phyloP scores from a whole-genome alignment of 257 asterid genomes.

The Rubia yunnanensis region DNA sequence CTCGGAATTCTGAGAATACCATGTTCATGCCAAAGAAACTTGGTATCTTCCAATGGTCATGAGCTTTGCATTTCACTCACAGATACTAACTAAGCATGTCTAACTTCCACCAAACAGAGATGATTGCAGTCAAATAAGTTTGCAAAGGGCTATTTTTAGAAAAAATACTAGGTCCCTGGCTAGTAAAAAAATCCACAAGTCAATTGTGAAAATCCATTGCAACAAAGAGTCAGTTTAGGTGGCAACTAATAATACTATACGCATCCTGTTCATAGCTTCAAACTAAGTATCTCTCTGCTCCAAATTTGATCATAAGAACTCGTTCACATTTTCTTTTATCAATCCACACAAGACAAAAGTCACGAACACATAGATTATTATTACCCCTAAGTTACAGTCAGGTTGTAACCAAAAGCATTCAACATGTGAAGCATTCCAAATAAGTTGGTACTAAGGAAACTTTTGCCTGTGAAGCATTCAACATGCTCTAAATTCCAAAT shows the following conservation, averaged over 20 bases:
- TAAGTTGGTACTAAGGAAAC: too few relatives aligned
- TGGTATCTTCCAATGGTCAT: constrained; percentile 2
- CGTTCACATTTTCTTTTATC: background rate
- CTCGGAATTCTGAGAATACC: background rate
- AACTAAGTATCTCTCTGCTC: background rate
- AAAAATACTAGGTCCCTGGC: background rate
- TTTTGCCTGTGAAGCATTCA: too few relatives aligned
- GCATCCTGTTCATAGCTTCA: background rate
- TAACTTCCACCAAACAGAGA: background rate
- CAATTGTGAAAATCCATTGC: background rate
- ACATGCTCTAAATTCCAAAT: background rate
- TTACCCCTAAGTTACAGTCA: background rate
- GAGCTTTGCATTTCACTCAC: constrained; percentile 8
- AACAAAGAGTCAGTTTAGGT: background rate
- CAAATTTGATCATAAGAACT: background rate
- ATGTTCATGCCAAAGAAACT: background rate
- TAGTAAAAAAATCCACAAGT: background rate
- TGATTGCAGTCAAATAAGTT: background rate
- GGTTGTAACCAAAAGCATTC: background rate
- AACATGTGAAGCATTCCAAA: background rate
- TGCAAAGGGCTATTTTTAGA: background rate
- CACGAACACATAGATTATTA: background rate
- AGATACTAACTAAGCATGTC: constrained; percentile 3
- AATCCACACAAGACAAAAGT: background rate
- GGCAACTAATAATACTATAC: background rate